phyloP scores from a whole-genome alignment of 306 rosid genomes.

The Chamaecrista fasciculata region DNA sequence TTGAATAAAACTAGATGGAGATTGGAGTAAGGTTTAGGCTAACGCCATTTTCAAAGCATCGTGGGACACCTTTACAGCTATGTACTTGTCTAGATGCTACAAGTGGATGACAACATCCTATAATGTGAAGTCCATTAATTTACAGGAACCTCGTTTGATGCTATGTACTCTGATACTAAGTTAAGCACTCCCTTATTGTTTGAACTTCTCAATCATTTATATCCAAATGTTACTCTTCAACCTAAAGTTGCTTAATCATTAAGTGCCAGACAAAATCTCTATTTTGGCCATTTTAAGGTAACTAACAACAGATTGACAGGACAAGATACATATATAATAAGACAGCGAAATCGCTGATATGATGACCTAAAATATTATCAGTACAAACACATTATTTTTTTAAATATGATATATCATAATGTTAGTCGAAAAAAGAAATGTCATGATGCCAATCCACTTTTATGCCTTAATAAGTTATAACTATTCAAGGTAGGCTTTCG shows the following conservation, averaged over 20 bases:
- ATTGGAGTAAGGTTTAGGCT: constrained; percentile 31
- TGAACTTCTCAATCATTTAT: constrained; percentile 29
- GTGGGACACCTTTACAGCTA: constrained; percentile 37
- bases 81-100: constrained; percentile 30
- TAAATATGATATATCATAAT: background rate
- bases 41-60: constrained; percentile 36
- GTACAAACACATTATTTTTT: background rate
- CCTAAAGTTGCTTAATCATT: constrained; percentile 17
- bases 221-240: constrained; percentile 28
- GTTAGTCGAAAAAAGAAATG: background rate
- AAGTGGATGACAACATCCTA: constrained; percentile 36
- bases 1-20: constrained; percentile 26
- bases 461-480: background rate
- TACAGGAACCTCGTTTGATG: constrained; percentile 30
- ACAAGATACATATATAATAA: background rate
- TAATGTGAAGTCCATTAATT: constrained; percentile 26
- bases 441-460: background rate
- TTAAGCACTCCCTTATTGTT: constrained; percentile 37
- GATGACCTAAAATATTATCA: background rate
- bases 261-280: background rate
- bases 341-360: background rate
- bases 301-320: background rate
- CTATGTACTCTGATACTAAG: constrained; percentile 31
- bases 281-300: constrained; percentile 10
- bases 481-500: background rate